Evolutionary conservation across 371 early-diverging fungal species (phyloP), one percentile per base, ranked within the genome.

Genomic region (Umbelopsis sp.): DNA sequence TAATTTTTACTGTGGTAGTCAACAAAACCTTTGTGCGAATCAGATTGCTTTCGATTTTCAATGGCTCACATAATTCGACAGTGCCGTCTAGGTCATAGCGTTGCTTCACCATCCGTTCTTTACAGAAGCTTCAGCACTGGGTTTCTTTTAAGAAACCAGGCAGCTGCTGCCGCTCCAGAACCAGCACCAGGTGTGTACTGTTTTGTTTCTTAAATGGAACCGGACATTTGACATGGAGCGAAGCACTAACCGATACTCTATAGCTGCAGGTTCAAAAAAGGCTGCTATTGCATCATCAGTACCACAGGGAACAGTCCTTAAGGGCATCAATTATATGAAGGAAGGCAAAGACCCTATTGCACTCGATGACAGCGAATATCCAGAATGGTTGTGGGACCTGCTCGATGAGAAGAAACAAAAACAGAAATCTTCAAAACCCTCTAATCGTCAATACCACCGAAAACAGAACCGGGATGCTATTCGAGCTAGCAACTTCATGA

Each of bases 351-450:
- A 97, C 57, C 96, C 96, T n/a, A 83, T 96, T 12, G 97, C 97
- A 3, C 83, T 89, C 52, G 88, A 87, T 18, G 97, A 97, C 69
- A 79, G 81, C 1, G 93, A 93, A 76, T 97, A 97, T 73, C 97
- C 97, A 24, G 90, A 85, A 5, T 96, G 96, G 96, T 86, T 97
- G 22, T 97, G 96, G 96, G 89, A 87, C 32, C 80, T 96, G 65
- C 79, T 92, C 63, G 92, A 94, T 65, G 87, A 87, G 67, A 77
- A 84, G 78, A 86, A 77, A 69, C 77, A 72, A 66, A 81, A 76
- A 69, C 81, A 73, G 72, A 86, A 76, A 67, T 75, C 73, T 4
- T 80, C 74, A 53, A 73, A 87, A 73, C 83, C 84, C 37, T 24
- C 73, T 52, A 87, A 86, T 70, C 84, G 84, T 69, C 85, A 86